A percentile compares a stretch with the other conserved stretches of the same genome.
Conservation (phyloP, 208 protist species). For the Endotrypanum monterogeii region DNA sequence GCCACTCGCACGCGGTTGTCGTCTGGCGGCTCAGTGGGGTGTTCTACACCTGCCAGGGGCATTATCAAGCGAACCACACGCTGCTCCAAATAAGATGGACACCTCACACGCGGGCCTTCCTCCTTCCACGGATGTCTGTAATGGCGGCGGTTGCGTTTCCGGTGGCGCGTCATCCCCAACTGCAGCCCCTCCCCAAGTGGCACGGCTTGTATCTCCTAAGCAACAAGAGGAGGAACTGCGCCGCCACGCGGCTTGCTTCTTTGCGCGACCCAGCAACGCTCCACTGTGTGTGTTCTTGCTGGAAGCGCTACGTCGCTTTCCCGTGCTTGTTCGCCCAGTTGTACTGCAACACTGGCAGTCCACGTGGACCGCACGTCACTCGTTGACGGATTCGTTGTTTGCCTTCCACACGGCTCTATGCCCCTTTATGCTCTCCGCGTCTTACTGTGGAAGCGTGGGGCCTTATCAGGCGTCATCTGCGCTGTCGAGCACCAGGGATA, state of each 20-base stretch:
- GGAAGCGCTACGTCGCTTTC: slow-evolving; percentile 63
- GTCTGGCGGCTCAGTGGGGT: slow-evolving; percentile 27
- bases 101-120: background rate
- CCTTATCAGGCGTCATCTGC: background rate
- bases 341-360: slow-evolving; percentile 54
- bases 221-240: slow-evolving; percentile 31
- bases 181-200: background rate
- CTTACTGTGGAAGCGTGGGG: background rate
- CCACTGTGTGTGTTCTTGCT: slow-evolving; percentile 67
- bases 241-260: slow-evolving; percentile 52
- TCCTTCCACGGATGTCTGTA: background rate
- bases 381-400: slow-evolving; percentile 54
- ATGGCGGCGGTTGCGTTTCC: background rate
- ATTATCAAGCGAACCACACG: background rate
- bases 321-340: slow-evolving; percentile 42
- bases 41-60: slow-evolving; percentile 13
- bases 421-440: slow-evolving; percentile 32
- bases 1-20: slow-evolving; percentile 28
- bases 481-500: background rate
- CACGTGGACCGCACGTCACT: slow-evolving; percentile 59
- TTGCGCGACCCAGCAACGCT: slow-evolving; percentile 59
- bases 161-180: background rate
- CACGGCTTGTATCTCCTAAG: background rate
- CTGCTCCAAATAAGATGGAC: background rate
- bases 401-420: slow-evolving; percentile 55